These are phyloP conservation scores for Cylindrotheca closterium DNA, from an alignment of 108 stramenopile species.

Conservation along the genomic window DNA sequence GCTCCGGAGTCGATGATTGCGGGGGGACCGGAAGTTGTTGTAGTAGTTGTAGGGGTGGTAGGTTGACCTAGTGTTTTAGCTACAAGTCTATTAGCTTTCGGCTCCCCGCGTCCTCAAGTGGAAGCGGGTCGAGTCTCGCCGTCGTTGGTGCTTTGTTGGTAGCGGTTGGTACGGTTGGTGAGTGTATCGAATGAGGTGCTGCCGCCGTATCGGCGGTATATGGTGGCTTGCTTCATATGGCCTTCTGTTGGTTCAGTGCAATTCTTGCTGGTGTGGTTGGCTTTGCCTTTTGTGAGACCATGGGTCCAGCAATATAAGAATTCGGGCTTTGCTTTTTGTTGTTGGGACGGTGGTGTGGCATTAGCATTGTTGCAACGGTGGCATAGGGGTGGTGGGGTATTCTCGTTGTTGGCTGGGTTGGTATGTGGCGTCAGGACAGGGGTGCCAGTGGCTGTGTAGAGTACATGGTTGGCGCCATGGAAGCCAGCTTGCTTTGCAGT, in stretches of 20 bases:
- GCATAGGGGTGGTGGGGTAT: neutral
- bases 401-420: neutral
- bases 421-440: neutral
- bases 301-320: slow-evolving; percentile 19
- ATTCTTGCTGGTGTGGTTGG: neutral
- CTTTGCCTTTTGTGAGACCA: slow-evolving; percentile 4
- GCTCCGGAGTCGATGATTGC: neutral
- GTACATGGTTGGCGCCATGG: slow-evolving; percentile 4
- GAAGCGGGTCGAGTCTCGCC: too few relatives aligned
- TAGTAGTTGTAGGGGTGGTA: too few relatives aligned
- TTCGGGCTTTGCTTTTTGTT: neutral
- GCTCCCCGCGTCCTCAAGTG: neutral
- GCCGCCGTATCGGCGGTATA: neutral
- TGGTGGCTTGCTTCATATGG: slow-evolving; percentile 8
- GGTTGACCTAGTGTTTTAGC: neutral
- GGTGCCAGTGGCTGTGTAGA: neutral
- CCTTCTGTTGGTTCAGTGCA: neutral
- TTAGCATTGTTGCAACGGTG: too few relatives aligned
- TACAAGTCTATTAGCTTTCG: neutral
- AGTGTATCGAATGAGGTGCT: neutral
- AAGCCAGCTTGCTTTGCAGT: slow-evolving; percentile 4
- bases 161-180: too few relatives aligned
- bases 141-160: too few relatives aligned
- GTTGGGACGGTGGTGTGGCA: too few relatives aligned
- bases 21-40: slow-evolving; percentile 3